phyloP scores from a whole-genome alignment of 1,284 basidiomycete species.

The Earliella scabrosa region DNA sequence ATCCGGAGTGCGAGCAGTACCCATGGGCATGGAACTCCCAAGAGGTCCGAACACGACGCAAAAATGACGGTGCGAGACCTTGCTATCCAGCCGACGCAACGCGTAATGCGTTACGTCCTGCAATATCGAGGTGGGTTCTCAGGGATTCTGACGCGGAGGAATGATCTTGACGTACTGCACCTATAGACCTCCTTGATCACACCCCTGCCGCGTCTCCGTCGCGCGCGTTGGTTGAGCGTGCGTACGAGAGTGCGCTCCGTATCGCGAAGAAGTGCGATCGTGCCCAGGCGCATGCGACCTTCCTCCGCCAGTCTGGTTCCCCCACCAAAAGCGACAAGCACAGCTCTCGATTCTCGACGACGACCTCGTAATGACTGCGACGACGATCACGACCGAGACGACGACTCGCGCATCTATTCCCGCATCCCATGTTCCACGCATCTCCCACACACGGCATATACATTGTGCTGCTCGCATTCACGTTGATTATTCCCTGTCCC shows the following conservation, averaged over 20 bases:
- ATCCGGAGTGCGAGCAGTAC: constrained; percentile 3
- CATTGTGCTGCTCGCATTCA: not conserved
- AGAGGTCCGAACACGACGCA: constrained; percentile 27
- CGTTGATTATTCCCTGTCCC: not conserved
- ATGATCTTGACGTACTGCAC: not conserved
- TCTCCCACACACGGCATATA: not conserved
- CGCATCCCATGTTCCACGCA: not conserved
- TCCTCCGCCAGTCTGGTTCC: constrained; percentile 37
- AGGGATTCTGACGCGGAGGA: not conserved
- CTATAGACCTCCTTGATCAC: constrained; percentile 46
- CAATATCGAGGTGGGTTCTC: constrained; percentile 60
- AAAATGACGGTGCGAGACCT: constrained; percentile 56
- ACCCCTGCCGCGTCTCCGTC: constrained; percentile 49
- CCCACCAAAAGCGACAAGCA: constrained; percentile 19
- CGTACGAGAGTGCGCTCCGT: constrained; percentile 57
- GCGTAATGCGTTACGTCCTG: constrained; percentile 71
- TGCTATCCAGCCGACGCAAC: constrained; percentile 71
- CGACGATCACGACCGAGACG: constrained; percentile 13
- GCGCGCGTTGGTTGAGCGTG: constrained; percentile 56
- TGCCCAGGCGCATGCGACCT: constrained; percentile 65
- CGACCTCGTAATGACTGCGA: constrained; percentile 12
- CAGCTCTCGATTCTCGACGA: not conserved
- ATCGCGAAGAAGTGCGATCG: constrained; percentile 69
- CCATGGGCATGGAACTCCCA: constrained; percentile 11
- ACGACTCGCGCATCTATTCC: not conserved